A percentile compares a stretch with the other conserved stretches of the same genome.
These are phyloP conservation scores for Colletotrichum chlorophyti DNA, from an alignment of 2,329 filamentous ascomycete genomes.

Conservation along the genomic window DNA sequence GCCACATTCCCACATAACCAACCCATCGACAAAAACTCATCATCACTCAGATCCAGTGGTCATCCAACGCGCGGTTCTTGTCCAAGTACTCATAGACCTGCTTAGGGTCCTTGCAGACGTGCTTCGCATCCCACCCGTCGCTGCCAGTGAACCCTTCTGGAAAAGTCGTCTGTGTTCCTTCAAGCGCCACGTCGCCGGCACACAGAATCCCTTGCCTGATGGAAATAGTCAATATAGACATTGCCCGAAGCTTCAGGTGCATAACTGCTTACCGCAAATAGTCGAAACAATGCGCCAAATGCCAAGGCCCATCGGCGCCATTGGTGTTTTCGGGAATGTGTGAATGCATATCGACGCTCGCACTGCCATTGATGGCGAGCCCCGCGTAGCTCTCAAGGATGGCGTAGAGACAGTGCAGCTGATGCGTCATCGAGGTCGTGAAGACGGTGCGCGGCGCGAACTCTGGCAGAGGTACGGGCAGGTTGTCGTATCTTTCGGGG, in stretches of 20 bases:
- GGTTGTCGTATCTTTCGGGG: slow-evolving; percentile 41
- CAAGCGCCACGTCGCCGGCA: slow-evolving; percentile 39
- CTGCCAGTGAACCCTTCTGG: slow-evolving; percentile 43
- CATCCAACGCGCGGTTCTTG: slow-evolving; percentile 40
- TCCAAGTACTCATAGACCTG: slow-evolving; percentile 43
- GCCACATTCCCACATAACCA: background rate
- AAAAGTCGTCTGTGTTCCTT: slow-evolving; percentile 48
- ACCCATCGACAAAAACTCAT: background rate
- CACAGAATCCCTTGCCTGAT: slow-evolving; percentile 40
- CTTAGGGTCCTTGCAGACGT: slow-evolving; percentile 48
- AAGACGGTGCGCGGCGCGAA: slow-evolving; percentile 44
- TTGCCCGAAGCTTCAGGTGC: too few species aligned
- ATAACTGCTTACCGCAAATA: slow-evolving; percentile 34
- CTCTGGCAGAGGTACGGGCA: slow-evolving; percentile 41
- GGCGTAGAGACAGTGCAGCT: slow-evolving; percentile 49
- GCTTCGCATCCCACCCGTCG: slow-evolving; percentile 51
- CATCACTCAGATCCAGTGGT: slow-evolving; percentile 43
- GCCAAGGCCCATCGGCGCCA: slow-evolving; percentile 34
- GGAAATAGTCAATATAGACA: background rate
- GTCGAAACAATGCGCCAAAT: slow-evolving; percentile 48
- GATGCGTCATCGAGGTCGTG: slow-evolving; percentile 51
- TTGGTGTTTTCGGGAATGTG: slow-evolving; percentile 33
- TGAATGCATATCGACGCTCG: slow-evolving; percentile 26
- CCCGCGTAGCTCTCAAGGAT: slow-evolving; percentile 43
- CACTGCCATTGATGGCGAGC: slow-evolving; percentile 23